Base-by-base conservation (phyloP, 164 flowering plant genomes). In the Brasenia schreberi region DNA sequence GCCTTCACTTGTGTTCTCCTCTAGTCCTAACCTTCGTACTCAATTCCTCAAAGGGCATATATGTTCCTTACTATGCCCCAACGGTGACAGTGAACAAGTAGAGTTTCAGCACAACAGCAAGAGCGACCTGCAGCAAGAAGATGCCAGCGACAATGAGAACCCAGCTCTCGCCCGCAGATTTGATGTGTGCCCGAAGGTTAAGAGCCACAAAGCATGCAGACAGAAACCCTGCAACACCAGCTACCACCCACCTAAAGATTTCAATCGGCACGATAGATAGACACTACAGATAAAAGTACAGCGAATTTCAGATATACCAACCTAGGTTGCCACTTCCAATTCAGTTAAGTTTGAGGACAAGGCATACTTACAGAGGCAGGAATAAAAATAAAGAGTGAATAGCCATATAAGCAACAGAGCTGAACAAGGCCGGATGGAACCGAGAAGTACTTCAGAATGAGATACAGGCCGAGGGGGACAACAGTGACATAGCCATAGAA, bases 191-290 rank as follows among this genome's bases (percentile, higher is more conserved):
- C 58, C 85, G 79, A 33, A 95, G 94, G 77, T 95, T 95, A 19
- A 89, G 86, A 33, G 97, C 96, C 64, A 95, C 96, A 77, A 91
- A 95, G 12, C 85, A 78, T 44, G 99, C 97, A 45, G 99, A 95
- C 96, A 95, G 87, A 77, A 95, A 82, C 69, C 99, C 99, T 9
- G 99, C 96, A 67, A 89, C 81, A 69, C 88, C 96, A 2, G 96
- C 94, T 72, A 95, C 68, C 18, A 83, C 89, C 99, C 99, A 95
- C 74, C 97, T 81, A 72, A 95, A 81, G 17, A 84, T 70, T 64
- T 95, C 96, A 67, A 77, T 7, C 5, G 99, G 99, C 62, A 95
- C 80, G 58, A 88, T 69, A 1, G 97, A 90, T 60, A 88, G 84
- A 56, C 95, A 85, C 95, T 90, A 89, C 81, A 82, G 65, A 56